These are phyloP conservation scores for Soucietia sequanensis DNA, from an alignment of 805 yeast genomes.

Conservation along the genomic window DNA sequence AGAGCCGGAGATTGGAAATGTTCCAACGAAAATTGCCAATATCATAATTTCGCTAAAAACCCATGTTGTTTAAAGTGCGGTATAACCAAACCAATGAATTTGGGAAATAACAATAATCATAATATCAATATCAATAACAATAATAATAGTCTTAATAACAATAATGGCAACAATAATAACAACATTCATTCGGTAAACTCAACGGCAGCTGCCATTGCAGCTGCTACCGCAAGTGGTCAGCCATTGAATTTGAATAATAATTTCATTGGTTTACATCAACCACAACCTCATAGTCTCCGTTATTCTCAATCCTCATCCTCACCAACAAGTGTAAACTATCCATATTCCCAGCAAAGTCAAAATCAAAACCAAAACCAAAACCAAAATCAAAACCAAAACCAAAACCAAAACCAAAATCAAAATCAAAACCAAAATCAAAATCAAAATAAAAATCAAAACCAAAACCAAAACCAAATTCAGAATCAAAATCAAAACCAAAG, in stretches of 20 bases:
- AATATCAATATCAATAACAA: slow-evolving; percentile 2
- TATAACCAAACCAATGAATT: slow-evolving; percentile 51
- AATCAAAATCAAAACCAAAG: slow-evolving; percentile 11
- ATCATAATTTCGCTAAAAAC: slow-evolving; percentile 92
- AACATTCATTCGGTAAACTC: slow-evolving; percentile 33
- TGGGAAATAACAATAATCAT: slow-evolving; percentile 5
- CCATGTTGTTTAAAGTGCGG: slow-evolving; percentile 87
- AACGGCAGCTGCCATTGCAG: slow-evolving; percentile 47
- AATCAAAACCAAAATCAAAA: slow-evolving; percentile 5
- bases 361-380: slow-evolving; percentile 11
- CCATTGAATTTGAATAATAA: slow-evolving; percentile 36
- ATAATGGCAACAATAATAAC: slow-evolving; percentile 7
- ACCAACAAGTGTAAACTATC: neutral
- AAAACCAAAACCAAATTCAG: slow-evolving; percentile 3
- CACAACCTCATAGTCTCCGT: slow-evolving; percentile 27
- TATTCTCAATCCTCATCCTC: no score
- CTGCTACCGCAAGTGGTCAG: slow-evolving; percentile 48
- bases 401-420: slow-evolving; percentile 5
- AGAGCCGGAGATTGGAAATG: slow-evolving; percentile 98
- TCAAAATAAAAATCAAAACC: no score
- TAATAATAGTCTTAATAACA: slow-evolving; percentile 9
- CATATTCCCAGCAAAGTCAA: no score
- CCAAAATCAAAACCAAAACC: slow-evolving; percentile 16
- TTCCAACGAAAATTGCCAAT: slow-evolving; percentile 69
- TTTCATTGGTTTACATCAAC: slow-evolving; percentile 34